A percentile compares a stretch with the other conserved stretches of the same genome.
Conservation (phyloP, 2,329 filamentous ascomycete species). For the Alternaria viburni region DNA sequence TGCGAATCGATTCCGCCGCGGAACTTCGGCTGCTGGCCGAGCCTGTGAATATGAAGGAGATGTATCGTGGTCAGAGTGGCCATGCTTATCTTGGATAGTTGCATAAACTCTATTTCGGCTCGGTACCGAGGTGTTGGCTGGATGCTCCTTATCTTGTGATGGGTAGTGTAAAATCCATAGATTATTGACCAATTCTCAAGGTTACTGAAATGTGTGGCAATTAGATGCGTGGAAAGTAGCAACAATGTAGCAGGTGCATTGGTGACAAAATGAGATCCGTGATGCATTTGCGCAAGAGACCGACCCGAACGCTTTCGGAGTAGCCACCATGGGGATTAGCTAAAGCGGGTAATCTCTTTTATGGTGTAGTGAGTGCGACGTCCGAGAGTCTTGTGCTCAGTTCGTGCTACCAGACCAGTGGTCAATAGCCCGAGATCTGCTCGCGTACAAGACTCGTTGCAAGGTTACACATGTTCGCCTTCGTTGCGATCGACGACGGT, state of each 20-base stretch:
- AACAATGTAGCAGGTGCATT: neutral
- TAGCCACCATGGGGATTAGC: slow-evolving; percentile 6
- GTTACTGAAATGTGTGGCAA: neutral
- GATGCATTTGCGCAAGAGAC: slow-evolving; percentile 3
- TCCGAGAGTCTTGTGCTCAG: slow-evolving; percentile 34
- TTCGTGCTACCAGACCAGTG: slow-evolving; percentile 31
- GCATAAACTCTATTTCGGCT: neutral
- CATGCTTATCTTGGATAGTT: neutral
- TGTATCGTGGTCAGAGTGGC: neutral
- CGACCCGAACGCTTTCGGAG: neutral
- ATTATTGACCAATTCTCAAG: neutral
- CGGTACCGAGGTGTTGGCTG: neutral
- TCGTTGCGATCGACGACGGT: neutral
- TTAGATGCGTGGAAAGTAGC: neutral
- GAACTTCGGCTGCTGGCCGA: slow-evolving; percentile 33
- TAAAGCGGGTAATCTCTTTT: slow-evolving; percentile 34
- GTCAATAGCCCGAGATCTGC: slow-evolving; percentile 23
- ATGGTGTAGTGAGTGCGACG: slow-evolving; percentile 45
- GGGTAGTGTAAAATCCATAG: neutral
- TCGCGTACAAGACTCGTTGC: slow-evolving; percentile 23
- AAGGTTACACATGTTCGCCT: slow-evolving; percentile 28
- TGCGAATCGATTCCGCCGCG: slow-evolving; percentile 29
- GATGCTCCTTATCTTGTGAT: neutral
- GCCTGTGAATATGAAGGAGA: slow-evolving; percentile 21
- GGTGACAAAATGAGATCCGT: neutral